Percentiles rank a stretch among this genome's conserved stretches.
Evolutionary conservation across 768 basidiomycete species (phyloP).

Genomic region (Xerocomellus chrysenteron): DNA sequence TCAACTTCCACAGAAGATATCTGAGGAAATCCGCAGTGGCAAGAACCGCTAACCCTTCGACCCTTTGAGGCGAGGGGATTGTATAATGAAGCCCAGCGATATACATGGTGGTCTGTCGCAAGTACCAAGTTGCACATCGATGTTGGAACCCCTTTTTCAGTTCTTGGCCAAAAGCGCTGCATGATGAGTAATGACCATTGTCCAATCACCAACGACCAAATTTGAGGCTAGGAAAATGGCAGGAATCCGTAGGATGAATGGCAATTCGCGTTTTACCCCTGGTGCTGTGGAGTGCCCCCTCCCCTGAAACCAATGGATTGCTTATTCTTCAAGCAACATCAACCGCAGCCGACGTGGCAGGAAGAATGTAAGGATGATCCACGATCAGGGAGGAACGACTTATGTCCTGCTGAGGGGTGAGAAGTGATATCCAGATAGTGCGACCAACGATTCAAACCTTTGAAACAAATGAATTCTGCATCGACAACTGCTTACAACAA

Average conservation of each 20-base stretch:
- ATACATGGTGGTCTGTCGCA: slow-evolving; percentile 26
- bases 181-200: slow-evolving; percentile 19
- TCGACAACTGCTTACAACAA: background rate
- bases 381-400: background rate
- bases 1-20: slow-evolving; percentile 13
- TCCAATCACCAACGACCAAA: background rate
- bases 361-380: background rate
- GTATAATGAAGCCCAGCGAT: slow-evolving; percentile 25
- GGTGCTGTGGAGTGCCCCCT: too few relatives aligned
- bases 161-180: slow-evolving; percentile 9
- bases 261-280: background rate
- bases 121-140: background rate
- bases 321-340: background rate
- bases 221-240: background rate
- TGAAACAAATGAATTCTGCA: background rate
- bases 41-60: slow-evolving; percentile 26
- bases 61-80: slow-evolving; percentile 10
- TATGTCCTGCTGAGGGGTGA: background rate
- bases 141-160: slow-evolving; percentile 15
- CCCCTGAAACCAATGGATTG: background rate
- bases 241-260: background rate
- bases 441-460: background rate
- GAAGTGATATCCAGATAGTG: background rate
- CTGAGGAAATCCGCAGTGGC: slow-evolving; percentile 27
- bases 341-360: background rate